phyloP scores from a whole-genome alignment of 805 yeast genomes.

The Lipomyces yamanashiensis region DNA sequence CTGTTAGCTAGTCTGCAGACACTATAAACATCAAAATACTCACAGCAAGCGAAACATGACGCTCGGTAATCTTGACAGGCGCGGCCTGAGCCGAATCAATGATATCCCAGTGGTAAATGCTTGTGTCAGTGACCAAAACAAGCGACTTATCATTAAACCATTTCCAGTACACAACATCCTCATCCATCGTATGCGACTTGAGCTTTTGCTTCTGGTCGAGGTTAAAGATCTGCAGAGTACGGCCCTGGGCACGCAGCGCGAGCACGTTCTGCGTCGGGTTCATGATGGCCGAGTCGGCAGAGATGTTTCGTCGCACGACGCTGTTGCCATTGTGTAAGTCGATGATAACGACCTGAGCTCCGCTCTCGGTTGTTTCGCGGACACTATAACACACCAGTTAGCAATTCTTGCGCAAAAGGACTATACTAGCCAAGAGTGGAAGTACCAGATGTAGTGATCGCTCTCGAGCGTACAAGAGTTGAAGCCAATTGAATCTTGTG shows the following conservation, averaged over 20 bases:
- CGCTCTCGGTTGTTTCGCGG: constrained; percentile 51
- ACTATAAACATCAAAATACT: not conserved
- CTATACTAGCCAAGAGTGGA: not conserved
- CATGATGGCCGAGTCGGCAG: constrained; percentile 97
- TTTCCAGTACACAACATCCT: constrained; percentile 93
- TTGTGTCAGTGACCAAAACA: constrained; percentile 81
- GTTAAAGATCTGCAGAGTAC: constrained; percentile 93
- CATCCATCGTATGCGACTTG: constrained; percentile 81
- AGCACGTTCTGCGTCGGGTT: constrained; percentile 88
- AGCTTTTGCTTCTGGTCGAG: constrained; percentile 84
- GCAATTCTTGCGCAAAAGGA: too few species aligned
- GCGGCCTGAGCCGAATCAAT: constrained; percentile 76
- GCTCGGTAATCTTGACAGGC: constrained; percentile 80
- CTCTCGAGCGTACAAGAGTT: constrained; percentile 93
- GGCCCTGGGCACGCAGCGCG: constrained; percentile 93
- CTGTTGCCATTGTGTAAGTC: constrained; percentile 79
- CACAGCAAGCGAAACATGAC: constrained; percentile 69
- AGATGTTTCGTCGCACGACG: constrained; percentile 88
- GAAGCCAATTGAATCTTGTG: constrained; percentile 83
- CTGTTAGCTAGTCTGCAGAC: constrained; percentile 38
- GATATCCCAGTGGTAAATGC: constrained; percentile 80
- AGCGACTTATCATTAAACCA: constrained; percentile 78
- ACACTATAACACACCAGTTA: constrained; percentile 38
- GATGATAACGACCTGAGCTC: constrained; percentile 87
- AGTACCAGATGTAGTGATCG: constrained; percentile 83